These are phyloP conservation scores for Raffaelea deltoideospora DNA, from an alignment of 2,329 filamentous ascomycete genomes.

Conservation along the genomic window DNA sequence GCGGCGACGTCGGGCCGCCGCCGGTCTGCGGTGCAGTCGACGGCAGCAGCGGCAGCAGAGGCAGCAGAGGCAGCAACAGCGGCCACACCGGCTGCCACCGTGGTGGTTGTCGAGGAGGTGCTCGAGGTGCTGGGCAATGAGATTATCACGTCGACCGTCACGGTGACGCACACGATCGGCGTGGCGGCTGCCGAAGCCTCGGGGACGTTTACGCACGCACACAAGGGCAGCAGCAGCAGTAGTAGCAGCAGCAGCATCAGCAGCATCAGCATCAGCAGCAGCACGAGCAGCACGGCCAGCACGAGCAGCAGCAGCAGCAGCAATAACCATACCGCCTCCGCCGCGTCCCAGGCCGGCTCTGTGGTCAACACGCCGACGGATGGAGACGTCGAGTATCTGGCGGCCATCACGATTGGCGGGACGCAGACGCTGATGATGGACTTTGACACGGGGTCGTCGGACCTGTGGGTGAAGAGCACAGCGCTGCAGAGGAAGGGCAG, in stretches of 20 bases:
- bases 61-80: neutral
- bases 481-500: too few species aligned
- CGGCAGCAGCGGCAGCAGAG: constrained; percentile 4
- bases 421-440: constrained; percentile 54
- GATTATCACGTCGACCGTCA: too few species aligned
- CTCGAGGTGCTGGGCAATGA: too few species aligned
- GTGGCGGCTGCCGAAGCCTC: constrained; percentile 12
- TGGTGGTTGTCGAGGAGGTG: too few species aligned
- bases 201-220: neutral
- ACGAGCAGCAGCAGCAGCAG: constrained; percentile 15
- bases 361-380: constrained; percentile 50
- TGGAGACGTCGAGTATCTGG: constrained; percentile 55
- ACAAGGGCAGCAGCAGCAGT: constrained; percentile 10
- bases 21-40: too few species aligned
- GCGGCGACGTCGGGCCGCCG: constrained; percentile 6
- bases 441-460: constrained; percentile 63
- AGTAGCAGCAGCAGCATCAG: constrained; percentile 9
- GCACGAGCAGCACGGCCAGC: constrained; percentile 11
- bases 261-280: neutral
- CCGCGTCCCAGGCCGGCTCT: too few species aligned
- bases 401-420: constrained; percentile 53
- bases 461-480: constrained; percentile 61
- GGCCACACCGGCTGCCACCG: too few species aligned
- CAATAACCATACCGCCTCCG: too few species aligned
- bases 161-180: neutral